Base-by-base conservation (phyloP, 192 early-diverging fungal species). In the Entomortierella chlamydospora region DNA sequence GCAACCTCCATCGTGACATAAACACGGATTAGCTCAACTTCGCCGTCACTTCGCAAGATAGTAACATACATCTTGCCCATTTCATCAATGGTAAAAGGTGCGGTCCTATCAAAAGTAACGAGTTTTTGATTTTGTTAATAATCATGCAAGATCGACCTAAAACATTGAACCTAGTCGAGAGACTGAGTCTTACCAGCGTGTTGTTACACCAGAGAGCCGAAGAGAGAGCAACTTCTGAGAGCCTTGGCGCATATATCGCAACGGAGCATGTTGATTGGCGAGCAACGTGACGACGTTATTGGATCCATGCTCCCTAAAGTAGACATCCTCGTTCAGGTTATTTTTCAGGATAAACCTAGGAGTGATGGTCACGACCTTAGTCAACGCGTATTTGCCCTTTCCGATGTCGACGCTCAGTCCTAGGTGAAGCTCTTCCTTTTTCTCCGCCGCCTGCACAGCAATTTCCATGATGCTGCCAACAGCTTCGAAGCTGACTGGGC, bases 401-500 rank as follows among this genome's bases (percentile, higher is more conserved):
- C 97, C 97, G 39, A 95, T 95, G 68, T 93, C 88, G 11, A 99
- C 90, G 62, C 85, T 89, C 22, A 95, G 87, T 25, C 97, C 98
- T 17, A 98, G 43, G 59, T 96, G 93, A 23, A 90, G 83, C 49
- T 93, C 93, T 33, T 89, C 84, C 0, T 81, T 68, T 4, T 65
- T 58, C 33, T 80, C 82, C 39, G 68, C 28, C 3, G 87, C 85
- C 25, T 90, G 90, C 28, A 99, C 85, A 17, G 86, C 77, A 1
- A 98, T 85, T 55, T 94, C 94, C 63, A 92, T 89, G 11, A 91
- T 86, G 64, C 92, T 95, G 12, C 97, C 96, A 55, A 98, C 92
- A 2, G 96, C 96, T 68, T 99, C 98, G 76, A 99, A 98, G 83
- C 96, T 98, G 50, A 97, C 74, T 2, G 93, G 94, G 66, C 90